These are phyloP conservation scores for Artemisia annua DNA, from an alignment of 129 eudicot genomes.

Conservation along the genomic window DNA sequence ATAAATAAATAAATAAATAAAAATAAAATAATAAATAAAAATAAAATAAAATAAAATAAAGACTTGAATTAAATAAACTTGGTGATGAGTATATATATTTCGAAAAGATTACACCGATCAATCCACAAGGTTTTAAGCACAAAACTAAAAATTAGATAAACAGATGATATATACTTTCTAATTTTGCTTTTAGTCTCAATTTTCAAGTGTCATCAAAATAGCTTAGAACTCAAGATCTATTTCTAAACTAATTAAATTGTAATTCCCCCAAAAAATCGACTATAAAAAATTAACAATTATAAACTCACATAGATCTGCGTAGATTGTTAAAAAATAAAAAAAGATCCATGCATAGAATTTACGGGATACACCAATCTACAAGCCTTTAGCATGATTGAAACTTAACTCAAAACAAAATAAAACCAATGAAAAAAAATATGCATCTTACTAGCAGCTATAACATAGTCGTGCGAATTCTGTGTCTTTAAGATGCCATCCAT, in stretches of 20 bases:
- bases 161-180: neutral
- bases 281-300: neutral
- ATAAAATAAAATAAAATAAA: neutral
- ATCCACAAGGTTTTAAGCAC: neutral
- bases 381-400: neutral
- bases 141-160: neutral
- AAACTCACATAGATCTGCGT: conserved; percentile 2
- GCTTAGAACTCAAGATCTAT: neutral
- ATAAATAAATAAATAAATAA: too few relatives aligned
- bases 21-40: too few relatives aligned
- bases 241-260: neutral
- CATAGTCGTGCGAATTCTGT: conserved; percentile 54
- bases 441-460: conserved; percentile 48
- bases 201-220: neutral
- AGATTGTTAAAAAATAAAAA: too few relatives aligned
- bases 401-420: neutral
- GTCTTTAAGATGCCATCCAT: conserved; percentile 52
- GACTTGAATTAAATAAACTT: neutral
- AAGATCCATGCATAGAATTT: neutral
- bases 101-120: neutral
- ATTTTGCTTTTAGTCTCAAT: neutral
- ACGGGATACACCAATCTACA: neutral
- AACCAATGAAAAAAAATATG: neutral
- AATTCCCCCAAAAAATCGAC: conserved; percentile 1
- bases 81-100: neutral